Evolutionary conservation across 805 yeast species (phyloP).

Genomic region (Lipomyces kockii): DNA sequence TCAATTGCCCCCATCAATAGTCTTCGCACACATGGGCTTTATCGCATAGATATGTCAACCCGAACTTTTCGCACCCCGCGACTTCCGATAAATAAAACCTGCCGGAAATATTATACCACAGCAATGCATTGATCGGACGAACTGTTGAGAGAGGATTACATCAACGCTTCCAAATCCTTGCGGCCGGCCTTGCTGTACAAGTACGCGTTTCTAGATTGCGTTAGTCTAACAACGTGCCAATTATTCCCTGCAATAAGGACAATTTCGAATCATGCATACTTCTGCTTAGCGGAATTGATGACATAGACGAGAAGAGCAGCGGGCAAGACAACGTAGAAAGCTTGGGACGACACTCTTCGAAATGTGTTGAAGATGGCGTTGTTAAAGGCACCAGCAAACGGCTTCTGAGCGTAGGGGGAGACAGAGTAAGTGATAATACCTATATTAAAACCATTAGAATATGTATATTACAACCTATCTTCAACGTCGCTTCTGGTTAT

Average conservation of each 20-base stretch:
- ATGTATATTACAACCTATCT: not conserved
- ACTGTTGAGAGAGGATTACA: conserved; percentile 19
- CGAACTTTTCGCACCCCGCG: no score
- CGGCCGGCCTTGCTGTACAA: conserved; percentile 98
- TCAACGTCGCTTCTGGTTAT: not conserved
- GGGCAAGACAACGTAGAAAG: conserved; percentile 76
- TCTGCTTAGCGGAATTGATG: conserved; percentile 82
- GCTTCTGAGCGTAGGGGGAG: conserved; percentile 91
- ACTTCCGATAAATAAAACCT: not conserved
- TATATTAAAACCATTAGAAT: not conserved
- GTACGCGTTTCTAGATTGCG: conserved; percentile 60
- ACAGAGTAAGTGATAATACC: conserved; percentile 76
- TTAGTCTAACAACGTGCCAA: not conserved
- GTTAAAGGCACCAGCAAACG: conserved; percentile 83
- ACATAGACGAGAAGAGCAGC: conserved; percentile 79
- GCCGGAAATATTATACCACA: not conserved
- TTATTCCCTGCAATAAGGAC: not conserved
- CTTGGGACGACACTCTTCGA: conserved; percentile 91
- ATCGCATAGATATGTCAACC: not conserved
- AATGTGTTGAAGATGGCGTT: conserved; percentile 87
- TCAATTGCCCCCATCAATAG: not conserved
- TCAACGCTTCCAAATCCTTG: conserved; percentile 76
- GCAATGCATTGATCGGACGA: not conserved
- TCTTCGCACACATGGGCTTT: not conserved
- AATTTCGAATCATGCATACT: conserved; percentile 40